Evolutionary conservation across 306 rosid genomes (phyloP), one percentile per base, ranked within the genome.

Genomic region (Gleditsia sinensis): DNA sequence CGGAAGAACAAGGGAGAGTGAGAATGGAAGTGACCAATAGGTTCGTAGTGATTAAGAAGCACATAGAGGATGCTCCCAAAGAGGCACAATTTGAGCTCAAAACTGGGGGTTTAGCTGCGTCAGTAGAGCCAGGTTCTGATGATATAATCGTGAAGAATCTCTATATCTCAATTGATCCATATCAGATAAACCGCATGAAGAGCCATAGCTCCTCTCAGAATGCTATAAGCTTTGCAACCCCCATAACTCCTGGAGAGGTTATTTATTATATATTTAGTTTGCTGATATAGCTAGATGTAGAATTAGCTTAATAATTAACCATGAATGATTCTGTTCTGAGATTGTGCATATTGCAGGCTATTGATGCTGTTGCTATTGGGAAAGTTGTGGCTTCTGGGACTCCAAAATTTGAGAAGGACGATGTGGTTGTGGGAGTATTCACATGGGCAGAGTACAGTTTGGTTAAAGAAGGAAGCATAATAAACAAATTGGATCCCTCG

Each of bases 381-480:
- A 86, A 81, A 76, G 96, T 90, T 30, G 84, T 88, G 79, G 86
- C 77, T 50, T 90, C 91, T 25, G 90, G 75, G 24, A 86, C 74
- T 79, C 58, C 67, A 3, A 89, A 83, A 34, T 93, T 82, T 79
- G 77, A 81, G 71, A 83, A 87, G 71, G 93, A 82, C 37, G 96
- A 90, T 60, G 81, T 93, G 82, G 91, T 90, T 46, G 49, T 84
- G 28, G 96, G 96, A 28, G 13, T 86, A 1, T 72, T 90, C 55
- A 56, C 89, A 10, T 93, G 95, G 98, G 96, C 88, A 50, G 91
- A 93, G 23, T 93, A 93, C 68, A 83, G 83, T 36, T 28, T 85
- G 0, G 74, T 88, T 0, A 83, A 84, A 68, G 90, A 85, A 32
- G 81, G 30, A 37, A 78, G 16, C 79, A 65, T 85, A 59, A 64